Conservation (phyloP, 2,329 filamentous ascomycete genomes). For the Dactylella cylindrospora region DNA sequence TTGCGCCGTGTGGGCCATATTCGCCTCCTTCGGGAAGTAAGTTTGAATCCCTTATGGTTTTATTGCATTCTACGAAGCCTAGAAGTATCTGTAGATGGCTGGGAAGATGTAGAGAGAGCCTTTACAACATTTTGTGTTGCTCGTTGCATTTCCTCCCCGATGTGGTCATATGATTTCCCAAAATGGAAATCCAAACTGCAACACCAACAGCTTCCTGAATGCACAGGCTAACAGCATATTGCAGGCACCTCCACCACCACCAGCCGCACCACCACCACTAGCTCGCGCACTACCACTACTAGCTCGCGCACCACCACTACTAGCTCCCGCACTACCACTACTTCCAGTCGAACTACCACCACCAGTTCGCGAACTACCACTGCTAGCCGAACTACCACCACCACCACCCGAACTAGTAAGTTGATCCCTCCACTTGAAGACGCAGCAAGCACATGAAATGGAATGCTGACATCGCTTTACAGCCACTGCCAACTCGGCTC, state of each 20-base stretch:
- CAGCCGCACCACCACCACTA: not conserved
- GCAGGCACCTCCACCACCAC: conserved; percentile 1
- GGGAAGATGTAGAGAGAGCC: too few species aligned
- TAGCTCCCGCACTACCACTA: conserved; percentile 16
- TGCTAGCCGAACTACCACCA: conserved; percentile 9
- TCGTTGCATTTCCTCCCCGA: conserved; percentile 1
- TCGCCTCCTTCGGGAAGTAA: conserved; percentile 25
- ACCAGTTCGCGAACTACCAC: not conserved
- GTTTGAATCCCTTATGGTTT: conserved; percentile 11
- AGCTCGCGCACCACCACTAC: conserved; percentile 13
- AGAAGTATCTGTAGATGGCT: conserved; percentile 9
- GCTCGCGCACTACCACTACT: conserved; percentile 1
- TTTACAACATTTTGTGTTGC: too few species aligned
- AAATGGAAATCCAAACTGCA: not conserved
- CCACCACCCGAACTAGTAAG: conserved; percentile 7
- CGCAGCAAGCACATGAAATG: too few species aligned
- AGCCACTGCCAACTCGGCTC: not conserved
- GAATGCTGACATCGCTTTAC: too few species aligned
- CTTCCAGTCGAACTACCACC: not conserved
- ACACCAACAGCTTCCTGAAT: conserved; percentile 1
- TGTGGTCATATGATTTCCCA: conserved; percentile 3
- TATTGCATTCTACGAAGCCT: conserved; percentile 25
- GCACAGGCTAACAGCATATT: not conserved
- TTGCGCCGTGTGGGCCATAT: conserved; percentile 26
- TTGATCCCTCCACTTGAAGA: too few species aligned